These are phyloP conservation scores for Papilionanthe hybrid DNA, from an alignment of 116 monocot genomes.

Conservation along the genomic window DNA sequence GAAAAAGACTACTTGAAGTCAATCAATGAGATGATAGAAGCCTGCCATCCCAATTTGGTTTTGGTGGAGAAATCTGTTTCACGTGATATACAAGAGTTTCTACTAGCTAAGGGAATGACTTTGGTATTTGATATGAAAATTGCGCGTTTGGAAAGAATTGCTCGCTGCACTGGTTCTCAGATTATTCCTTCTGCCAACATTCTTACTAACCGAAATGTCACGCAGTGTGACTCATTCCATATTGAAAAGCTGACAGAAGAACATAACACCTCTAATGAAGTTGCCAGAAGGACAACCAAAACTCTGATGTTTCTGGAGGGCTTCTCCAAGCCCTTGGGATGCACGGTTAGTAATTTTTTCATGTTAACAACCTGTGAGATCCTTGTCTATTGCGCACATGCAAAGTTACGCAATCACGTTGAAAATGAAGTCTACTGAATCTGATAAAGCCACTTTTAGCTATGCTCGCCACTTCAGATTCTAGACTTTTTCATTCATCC, in stretches of 20 bases:
- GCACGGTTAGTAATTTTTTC: slow-evolving; percentile 61
- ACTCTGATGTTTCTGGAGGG: slow-evolving; percentile 98
- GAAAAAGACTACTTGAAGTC: slow-evolving; percentile 62
- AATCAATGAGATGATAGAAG: slow-evolving; percentile 56
- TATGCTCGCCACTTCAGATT: background rate
- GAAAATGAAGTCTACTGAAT: background rate
- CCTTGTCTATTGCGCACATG: background rate
- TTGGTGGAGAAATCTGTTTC: slow-evolving; percentile 94
- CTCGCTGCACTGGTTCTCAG: slow-evolving; percentile 78
- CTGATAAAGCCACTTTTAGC: background rate
- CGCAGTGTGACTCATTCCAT: slow-evolving; percentile 70
- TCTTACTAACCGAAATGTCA: slow-evolving; percentile 35
- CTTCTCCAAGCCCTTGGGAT: slow-evolving; percentile 86
- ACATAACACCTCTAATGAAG: slow-evolving; percentile 45
- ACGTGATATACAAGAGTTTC: slow-evolving; percentile 79
- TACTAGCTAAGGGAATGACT: slow-evolving; percentile 64
- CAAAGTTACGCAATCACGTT: background rate
- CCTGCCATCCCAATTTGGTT: slow-evolving; percentile 81
- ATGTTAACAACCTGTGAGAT: background rate
- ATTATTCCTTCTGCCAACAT: slow-evolving; percentile 57
- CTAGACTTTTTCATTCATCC: background rate
- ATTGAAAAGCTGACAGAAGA: slow-evolving; percentile 88
- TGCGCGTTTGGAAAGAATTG: slow-evolving; percentile 70
- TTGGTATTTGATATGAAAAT: slow-evolving; percentile 90
- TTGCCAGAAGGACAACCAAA: slow-evolving; percentile 63